phyloP scores from a whole-genome alignment of 495 filamentous ascomycete species.

The Diplogelasinospora grovesii region DNA sequence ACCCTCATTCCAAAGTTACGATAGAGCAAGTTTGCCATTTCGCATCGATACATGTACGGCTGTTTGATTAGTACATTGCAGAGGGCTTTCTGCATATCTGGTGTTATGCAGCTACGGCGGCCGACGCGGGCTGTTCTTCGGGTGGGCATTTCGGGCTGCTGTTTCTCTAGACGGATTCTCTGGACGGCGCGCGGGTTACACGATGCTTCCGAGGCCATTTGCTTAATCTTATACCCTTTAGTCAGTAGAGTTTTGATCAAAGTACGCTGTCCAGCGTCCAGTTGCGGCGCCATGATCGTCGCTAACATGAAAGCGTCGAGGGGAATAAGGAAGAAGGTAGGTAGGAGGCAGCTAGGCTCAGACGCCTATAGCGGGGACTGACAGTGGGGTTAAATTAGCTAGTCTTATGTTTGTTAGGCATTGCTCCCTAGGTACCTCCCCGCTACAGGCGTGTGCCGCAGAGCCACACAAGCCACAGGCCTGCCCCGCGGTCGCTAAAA shows the following conservation, averaged over 20 bases:
- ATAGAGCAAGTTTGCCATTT: conserved; percentile 16
- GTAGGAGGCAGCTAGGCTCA: neutral
- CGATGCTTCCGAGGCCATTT: conserved; percentile 18
- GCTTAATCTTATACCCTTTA: conserved; percentile 20
- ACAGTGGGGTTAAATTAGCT: neutral
- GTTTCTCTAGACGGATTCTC: conserved; percentile 17
- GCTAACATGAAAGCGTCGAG: conserved; percentile 16
- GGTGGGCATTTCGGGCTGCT: conserved; percentile 13
- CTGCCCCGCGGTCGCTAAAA: neutral
- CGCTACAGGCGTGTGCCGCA: neutral
- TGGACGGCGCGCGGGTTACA: conserved; percentile 18
- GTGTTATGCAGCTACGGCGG: conserved; percentile 17
- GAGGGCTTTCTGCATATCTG: conserved; percentile 9
- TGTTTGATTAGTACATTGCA: conserved; percentile 7
- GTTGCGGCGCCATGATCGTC: conserved; percentile 14
- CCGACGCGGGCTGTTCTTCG: conserved; percentile 11
- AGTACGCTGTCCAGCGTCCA: conserved; percentile 11
- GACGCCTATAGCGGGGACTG: too few species aligned
- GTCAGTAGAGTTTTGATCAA: conserved; percentile 19
- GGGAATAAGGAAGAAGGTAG: conserved; percentile 12
- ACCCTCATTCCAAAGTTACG: conserved; percentile 12
- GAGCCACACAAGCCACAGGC: conserved; percentile 2
- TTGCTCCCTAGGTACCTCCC: conserved; percentile 3
- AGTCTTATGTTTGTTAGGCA: neutral
- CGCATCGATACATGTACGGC: conserved; percentile 12